These are phyloP conservation scores for Erodium texanum DNA, from an alignment of 441 rosid species.

Conservation along the genomic window DNA sequence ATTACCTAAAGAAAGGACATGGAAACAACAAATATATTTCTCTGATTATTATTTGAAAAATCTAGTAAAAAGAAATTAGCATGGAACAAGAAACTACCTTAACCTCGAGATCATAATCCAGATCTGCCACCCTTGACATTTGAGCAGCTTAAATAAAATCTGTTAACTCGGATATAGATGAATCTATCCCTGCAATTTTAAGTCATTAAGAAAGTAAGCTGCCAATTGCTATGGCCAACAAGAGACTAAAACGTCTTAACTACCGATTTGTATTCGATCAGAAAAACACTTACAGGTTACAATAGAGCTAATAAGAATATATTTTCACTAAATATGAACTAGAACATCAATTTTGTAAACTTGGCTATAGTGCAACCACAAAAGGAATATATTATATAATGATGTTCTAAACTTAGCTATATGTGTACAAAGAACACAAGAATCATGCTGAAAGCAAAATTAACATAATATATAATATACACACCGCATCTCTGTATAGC, in stretches of 20 bases:
- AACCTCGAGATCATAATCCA: slow-evolving; percentile 33
- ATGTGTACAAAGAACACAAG: not conserved
- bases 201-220: slow-evolving; percentile 11
- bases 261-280: too few species aligned
- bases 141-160: slow-evolving; percentile 82
- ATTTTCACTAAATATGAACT: too few species aligned
- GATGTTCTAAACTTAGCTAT: too few species aligned
- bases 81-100: slow-evolving; percentile 30
- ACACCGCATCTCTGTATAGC: slow-evolving; percentile 87
- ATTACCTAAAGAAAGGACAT: too few species aligned
- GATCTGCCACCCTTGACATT: slow-evolving; percentile 47
- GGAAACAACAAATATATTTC: not conserved
- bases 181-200: slow-evolving; percentile 48
- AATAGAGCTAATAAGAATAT: too few species aligned
- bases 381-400: too few species aligned
- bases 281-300: too few species aligned
- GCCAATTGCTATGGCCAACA: not conserved
- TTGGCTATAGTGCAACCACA: too few species aligned
- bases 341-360: too few species aligned
- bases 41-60: not conserved
- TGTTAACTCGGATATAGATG: slow-evolving; percentile 47
- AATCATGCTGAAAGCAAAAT: not conserved
- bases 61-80: not conserved
- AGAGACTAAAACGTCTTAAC: not conserved
- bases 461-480: slow-evolving; percentile 9